A percentile compares a stretch with the other conserved stretches of the same genome.
Conservation (phyloP, 805 yeast genomes). For the Blastobotrys terrestris region DNA sequence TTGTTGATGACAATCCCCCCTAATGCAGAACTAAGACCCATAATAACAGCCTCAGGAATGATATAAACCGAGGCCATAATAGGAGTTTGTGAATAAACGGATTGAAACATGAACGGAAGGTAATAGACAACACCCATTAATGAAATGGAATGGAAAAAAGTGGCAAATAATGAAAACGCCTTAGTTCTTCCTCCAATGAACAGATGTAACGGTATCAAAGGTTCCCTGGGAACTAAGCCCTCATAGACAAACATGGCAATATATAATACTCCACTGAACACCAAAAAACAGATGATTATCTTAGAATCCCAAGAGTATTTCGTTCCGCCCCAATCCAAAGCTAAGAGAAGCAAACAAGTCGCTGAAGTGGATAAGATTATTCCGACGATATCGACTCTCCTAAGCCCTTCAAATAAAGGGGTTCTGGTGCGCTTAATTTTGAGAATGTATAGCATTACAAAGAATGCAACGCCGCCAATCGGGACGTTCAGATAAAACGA, state of each 20-base stretch:
- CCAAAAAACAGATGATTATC: slow-evolving; percentile 40
- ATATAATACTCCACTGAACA: slow-evolving; percentile 38
- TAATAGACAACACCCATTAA: slow-evolving; percentile 44
- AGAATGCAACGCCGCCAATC: slow-evolving; percentile 26
- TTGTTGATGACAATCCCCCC: slow-evolving; percentile 43
- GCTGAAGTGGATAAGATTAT: slow-evolving; percentile 44
- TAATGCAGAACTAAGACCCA: slow-evolving; percentile 39
- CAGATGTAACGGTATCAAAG: slow-evolving; percentile 41
- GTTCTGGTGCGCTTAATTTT: slow-evolving; percentile 34
- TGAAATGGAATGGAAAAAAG: slow-evolving; percentile 44
- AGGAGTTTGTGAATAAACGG: slow-evolving; percentile 38
- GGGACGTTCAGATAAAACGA: slow-evolving; percentile 47
- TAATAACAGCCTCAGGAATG: slow-evolving; percentile 40
- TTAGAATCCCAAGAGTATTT: slow-evolving; percentile 48
- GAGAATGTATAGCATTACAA: slow-evolving; percentile 22
- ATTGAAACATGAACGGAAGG: slow-evolving; percentile 44
- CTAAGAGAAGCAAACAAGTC: slow-evolving; percentile 39
- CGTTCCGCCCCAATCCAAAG: slow-evolving; percentile 49
- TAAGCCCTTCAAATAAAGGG: slow-evolving; percentile 34
- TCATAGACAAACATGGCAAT: slow-evolving; percentile 45
- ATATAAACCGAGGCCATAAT: slow-evolving; percentile 38
- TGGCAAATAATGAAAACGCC: slow-evolving; percentile 31
- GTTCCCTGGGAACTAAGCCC: slow-evolving; percentile 31
- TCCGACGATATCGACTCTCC: slow-evolving; percentile 49
- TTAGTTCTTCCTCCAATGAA: slow-evolving; percentile 22